Evolutionary conservation across 495 filamentous ascomycete species (phyloP), one percentile per base, ranked within the genome.

Genomic region (Neurospora discreta): DNA sequence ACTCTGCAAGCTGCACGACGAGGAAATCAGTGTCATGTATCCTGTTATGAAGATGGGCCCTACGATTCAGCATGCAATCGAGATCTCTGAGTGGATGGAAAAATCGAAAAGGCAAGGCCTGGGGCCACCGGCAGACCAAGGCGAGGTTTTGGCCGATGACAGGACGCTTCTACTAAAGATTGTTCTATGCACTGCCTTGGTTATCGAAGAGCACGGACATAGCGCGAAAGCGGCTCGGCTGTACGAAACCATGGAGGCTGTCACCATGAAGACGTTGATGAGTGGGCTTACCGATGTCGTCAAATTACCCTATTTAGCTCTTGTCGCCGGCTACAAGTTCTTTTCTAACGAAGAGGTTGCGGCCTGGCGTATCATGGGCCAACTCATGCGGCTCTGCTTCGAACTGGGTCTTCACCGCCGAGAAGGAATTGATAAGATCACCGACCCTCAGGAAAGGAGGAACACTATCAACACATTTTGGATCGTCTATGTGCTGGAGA

Each of bases 1-100:
- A 2, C 81, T 97, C 8, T 91, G 90, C 73, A 82, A 85, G 11
- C 85, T 93, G 8, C 92, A 92, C 74, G 90, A 94, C 70, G 92
- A 97, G 78, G 93, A 95, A 78, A 89, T 95, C 69, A 91, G 91
- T 11, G 85, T 93, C 70, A 95, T 95, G 92, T 95, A 95, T 79
- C 93, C 93, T 1, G 85, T 97, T 15, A 80, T 95, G 26, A 84
- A 91, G 71, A 91, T 95, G 42, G 87, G 91, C 30, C 83, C 83
- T 20, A 80, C 93, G 7, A 87, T 90, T 36, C 82, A 80, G 10
- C 89, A 94, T 77, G 89, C 89, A 15, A 87, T 85, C 40, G 83
- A 84, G 67, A 80, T 97, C 3, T 90, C 90, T 76, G 82, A 82
- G 3, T 95, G 92, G 78, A 90, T 92, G 80, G 90, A 92, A 72